Evolutionary conservation across 805 yeast species (phyloP).

Genomic region (baker's yeast (Saccharomyces cerevisiae)): DNA sequence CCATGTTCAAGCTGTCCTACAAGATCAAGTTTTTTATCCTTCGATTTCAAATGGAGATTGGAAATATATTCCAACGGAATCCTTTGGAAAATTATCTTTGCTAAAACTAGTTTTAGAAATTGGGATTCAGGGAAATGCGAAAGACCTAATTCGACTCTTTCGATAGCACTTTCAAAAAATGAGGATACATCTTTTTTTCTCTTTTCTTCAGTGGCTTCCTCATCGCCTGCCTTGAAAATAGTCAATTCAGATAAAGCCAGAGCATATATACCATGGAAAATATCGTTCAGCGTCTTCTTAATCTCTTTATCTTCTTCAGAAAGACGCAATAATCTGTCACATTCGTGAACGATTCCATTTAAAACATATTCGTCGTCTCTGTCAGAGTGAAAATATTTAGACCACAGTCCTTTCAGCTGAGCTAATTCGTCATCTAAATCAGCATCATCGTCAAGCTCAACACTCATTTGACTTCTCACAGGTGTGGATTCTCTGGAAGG

Average conservation of each 20-base stretch:
- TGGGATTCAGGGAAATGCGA: constrained; percentile 39
- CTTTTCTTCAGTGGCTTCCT: constrained; percentile 24
- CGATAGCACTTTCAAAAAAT: constrained; percentile 64
- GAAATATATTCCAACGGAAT: constrained; percentile 54
- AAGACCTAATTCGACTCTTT: constrained; percentile 55
- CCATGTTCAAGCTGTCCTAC: constrained; percentile 39
- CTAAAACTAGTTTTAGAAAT: constrained; percentile 43
- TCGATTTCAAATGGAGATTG: constrained; percentile 32
- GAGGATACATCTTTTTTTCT: constrained; percentile 37
- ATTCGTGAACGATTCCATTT: constrained; percentile 87
- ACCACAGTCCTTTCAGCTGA: constrained; percentile 68
- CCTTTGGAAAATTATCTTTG: constrained; percentile 48
- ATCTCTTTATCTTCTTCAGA: constrained; percentile 17
- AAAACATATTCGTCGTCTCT: constrained; percentile 56
- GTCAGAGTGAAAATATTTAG: constrained; percentile 47
- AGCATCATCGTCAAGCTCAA: constrained; percentile 61
- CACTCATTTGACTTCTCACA: constrained; percentile 39
- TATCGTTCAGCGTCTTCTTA: constrained; percentile 33
- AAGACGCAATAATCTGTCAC: constrained; percentile 64
- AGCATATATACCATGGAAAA: constrained; percentile 68
- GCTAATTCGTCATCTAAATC: constrained; percentile 75
- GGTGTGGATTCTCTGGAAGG: constrained; percentile 20
- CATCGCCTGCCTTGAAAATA: constrained; percentile 42
- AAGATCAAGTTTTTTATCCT: constrained; percentile 32
- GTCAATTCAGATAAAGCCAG: constrained; percentile 60